phyloP scores from a whole-genome alignment of 768 basidiomycete species.

The Auricularia sp. region DNA sequence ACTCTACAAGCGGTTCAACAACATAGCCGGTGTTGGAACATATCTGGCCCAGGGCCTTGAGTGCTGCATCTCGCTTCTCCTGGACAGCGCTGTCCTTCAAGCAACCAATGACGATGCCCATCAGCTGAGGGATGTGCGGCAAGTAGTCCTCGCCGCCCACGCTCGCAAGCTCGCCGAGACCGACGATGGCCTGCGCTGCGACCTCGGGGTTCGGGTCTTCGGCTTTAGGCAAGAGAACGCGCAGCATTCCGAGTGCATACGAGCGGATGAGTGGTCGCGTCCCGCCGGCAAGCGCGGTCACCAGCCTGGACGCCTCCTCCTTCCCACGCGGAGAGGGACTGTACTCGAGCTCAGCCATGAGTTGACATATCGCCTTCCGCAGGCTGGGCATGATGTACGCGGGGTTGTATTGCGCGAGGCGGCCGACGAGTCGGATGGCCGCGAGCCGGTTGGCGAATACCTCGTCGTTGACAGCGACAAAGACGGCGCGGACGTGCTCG shows the following conservation, averaged over 20 bases:
- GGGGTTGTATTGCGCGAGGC: conserved; percentile 89
- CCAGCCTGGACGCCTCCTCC: conserved; percentile 85
- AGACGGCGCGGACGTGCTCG: conserved; percentile 93
- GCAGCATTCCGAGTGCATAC: conserved; percentile 90
- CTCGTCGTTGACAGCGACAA: conserved; percentile 96
- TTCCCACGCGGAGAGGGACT: conserved; percentile 59
- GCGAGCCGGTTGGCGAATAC: conserved; percentile 86
- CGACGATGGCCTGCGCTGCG: conserved; percentile 60
- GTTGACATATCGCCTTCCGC: conserved; percentile 88
- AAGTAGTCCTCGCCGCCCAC: conserved; percentile 90
- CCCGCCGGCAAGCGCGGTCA: conserved; percentile 82
- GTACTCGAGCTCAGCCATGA: conserved; percentile 94
- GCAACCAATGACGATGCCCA: conserved; percentile 81
- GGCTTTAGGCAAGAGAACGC: conserved; percentile 82
- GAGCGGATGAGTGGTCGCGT: conserved; percentile 92
- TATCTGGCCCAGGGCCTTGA: conserved; percentile 89
- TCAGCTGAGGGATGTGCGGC: conserved; percentile 73
- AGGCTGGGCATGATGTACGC: conserved; percentile 98
- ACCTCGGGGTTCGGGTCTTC: conserved; percentile 78
- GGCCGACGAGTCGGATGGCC: conserved; percentile 86
- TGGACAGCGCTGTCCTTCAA: conserved; percentile 80
- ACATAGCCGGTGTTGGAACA: conserved; percentile 95
- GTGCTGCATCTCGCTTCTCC: conserved; percentile 80
- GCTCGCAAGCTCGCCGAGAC: conserved; percentile 85
- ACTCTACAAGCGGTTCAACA: conserved; percentile 78